These are phyloP conservation scores for Beverwykella pulmonaria DNA, from an alignment of 495 filamentous ascomycete genomes.

Conservation along the genomic window DNA sequence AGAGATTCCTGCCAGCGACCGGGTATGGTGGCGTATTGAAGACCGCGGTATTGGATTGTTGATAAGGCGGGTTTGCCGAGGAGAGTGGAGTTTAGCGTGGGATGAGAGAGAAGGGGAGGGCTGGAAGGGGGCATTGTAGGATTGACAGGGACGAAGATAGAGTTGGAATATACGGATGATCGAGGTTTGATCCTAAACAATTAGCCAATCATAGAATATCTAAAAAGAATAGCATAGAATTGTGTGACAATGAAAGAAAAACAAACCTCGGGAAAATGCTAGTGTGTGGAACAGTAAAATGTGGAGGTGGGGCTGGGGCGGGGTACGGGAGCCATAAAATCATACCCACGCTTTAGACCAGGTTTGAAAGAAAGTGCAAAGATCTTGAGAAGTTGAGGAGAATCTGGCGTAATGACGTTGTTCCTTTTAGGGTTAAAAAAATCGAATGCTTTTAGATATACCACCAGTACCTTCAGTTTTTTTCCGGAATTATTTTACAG, in stretches of 20 bases:
- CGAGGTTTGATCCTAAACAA: too few relatives aligned
- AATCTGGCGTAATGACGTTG: too few relatives aligned
- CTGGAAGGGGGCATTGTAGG: neutral
- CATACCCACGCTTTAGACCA: too few relatives aligned
- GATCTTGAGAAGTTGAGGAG: neutral
- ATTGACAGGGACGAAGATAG: too few relatives aligned
- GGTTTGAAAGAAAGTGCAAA: too few relatives aligned
- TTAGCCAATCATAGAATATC: too few relatives aligned
- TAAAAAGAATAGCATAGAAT: too few relatives aligned
- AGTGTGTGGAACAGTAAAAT: neutral
- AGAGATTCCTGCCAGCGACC: slow-evolving; percentile 21
- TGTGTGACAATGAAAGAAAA: too few relatives aligned
- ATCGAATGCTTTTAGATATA: too few relatives aligned
- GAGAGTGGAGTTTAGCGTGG: slow-evolving; percentile 20
- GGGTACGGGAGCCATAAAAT: slow-evolving; percentile 7
- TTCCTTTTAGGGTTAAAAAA: too few relatives aligned
- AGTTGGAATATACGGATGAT: too few relatives aligned
- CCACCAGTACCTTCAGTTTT: neutral
- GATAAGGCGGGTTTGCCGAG: slow-evolving; percentile 11
- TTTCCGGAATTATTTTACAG: neutral
- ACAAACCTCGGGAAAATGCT: too few relatives aligned
- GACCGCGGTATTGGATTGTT: slow-evolving; percentile 20
- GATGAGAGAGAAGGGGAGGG: slow-evolving; percentile 1
- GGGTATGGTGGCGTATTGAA: slow-evolving; percentile 29
- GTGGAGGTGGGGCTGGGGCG: slow-evolving; percentile 13